Evolutionary conservation across 169 alveolate species (phyloP), one percentile per base, ranked within the genome.

Genomic region (Plasmodium gallinaceum): DNA sequence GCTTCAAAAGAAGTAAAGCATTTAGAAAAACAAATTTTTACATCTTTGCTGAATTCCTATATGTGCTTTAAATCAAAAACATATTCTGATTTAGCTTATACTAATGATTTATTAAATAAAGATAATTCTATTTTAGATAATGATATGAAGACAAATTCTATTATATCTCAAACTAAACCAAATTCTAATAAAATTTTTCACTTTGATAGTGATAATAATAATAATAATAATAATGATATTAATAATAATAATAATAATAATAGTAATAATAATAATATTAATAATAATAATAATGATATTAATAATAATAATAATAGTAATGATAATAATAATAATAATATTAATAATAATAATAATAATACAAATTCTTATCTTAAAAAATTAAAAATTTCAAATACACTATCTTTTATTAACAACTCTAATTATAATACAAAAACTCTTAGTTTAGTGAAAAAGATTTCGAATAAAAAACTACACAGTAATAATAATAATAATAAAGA

Each of bases 1-100:
- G 83, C 88, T 37, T 92, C 92, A 52, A 69, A 88, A 42, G 93
- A 92, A 39, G 92, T 92, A 10, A 80, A 86, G 16, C 48, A 71
- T 9, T 70, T 92, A 66, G 95, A 92, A 65, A 64, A 74, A 70
- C 85, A 75, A 68, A 89, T 92, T 18, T 88, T 76, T 46, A 64
- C 78, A n/a, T 78, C 92, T 7, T 72, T 87, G 61, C 48, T 87
- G 0, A 68, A 83, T 68, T 68, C 91, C 18, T 83, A 83, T 72
- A 83, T 83, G 70, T 68, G 85, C 45, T 26, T 68, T 42, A 83
- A 62, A 46, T 68, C 91, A 0, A 83, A 68, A 68, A 83, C 75
- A 43, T 83, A 39, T 39, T 83, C 91, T 52, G 85, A 83, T 58
- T 39, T 68, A 68, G n/a, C 85, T 12, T 52, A 48, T 48, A 52